These are phyloP conservation scores for Solanum lycopersicoides DNA, from an alignment of 257 asterid genomes.

Conservation along the genomic window DNA sequence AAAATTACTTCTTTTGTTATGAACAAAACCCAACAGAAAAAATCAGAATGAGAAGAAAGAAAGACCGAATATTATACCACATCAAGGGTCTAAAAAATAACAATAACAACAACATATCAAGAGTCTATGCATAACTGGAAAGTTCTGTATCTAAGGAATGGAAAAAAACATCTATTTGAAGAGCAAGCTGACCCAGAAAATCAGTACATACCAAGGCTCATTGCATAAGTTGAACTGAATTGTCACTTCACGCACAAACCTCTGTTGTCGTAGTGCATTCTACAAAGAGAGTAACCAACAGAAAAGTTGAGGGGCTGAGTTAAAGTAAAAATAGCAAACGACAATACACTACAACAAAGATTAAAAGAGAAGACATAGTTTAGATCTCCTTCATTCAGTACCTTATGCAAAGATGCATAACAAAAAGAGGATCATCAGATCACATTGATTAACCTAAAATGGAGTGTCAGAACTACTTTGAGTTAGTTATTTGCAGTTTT, in stretches of 20 bases:
- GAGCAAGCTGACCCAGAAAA: neutral
- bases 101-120: neutral
- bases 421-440: neutral
- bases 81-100: neutral
- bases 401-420: neutral
- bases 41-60: neutral
- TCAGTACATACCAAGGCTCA: slow-evolving; percentile 85
- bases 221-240: slow-evolving; percentile 83
- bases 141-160: neutral
- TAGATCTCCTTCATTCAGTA: neutral
- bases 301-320: neutral
- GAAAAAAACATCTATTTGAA: neutral
- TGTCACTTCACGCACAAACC: slow-evolving; percentile 89
- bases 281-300: slow-evolving; percentile 10
- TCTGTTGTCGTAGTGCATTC: slow-evolving; percentile 92
- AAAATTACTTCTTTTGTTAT: neutral
- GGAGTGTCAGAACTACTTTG: neutral
- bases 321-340: neutral
- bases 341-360: neutral
- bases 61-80: neutral
- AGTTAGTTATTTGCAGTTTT: neutral
- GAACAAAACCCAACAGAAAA: neutral
- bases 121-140: neutral
- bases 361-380: neutral
- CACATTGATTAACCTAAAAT: neutral